phyloP scores from a whole-genome alignment of 176 grass and related monocot species.

The Secale cereale region DNA sequence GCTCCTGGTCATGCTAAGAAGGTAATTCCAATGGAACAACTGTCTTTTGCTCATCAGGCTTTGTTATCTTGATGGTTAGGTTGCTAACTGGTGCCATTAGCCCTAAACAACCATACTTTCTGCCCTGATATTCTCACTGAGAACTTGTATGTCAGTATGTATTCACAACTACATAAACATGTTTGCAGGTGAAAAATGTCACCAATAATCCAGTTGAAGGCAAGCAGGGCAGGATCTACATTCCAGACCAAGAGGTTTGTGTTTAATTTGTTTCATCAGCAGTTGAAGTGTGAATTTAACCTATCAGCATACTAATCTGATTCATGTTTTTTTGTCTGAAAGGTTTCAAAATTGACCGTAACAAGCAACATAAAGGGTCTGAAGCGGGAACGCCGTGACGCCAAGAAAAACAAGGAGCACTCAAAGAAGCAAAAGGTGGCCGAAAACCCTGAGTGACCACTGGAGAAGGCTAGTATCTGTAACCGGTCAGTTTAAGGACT shows the following conservation, averaged over 20 bases:
- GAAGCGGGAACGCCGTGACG: conserved; percentile 80
- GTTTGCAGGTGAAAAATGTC: conserved; percentile 86
- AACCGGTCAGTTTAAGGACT: neutral
- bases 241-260: conserved; percentile 68
- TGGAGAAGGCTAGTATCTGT: neutral
- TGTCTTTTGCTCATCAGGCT: neutral
- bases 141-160: neutral
- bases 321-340: conserved; percentile 3
- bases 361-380: conserved; percentile 59
- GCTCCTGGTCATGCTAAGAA: conserved; percentile 62
- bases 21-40: conserved; percentile 23
- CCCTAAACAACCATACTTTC: neutral
- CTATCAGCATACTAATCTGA: conserved; percentile 7
- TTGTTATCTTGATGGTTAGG: neutral
- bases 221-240: conserved; percentile 58
- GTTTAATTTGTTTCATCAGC: neutral
- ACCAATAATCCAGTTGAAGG: conserved; percentile 46
- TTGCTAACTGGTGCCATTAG: neutral
- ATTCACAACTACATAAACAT: neutral
- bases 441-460: conserved; percentile 36
- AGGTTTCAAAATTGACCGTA: conserved; percentile 64
- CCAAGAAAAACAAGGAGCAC: conserved; percentile 66
- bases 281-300: neutral
- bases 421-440: conserved; percentile 73
- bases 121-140: neutral